These are phyloP conservation scores for Hyphopichia fennica DNA, from an alignment of 1,139 yeast species.

Conservation along the genomic window DNA sequence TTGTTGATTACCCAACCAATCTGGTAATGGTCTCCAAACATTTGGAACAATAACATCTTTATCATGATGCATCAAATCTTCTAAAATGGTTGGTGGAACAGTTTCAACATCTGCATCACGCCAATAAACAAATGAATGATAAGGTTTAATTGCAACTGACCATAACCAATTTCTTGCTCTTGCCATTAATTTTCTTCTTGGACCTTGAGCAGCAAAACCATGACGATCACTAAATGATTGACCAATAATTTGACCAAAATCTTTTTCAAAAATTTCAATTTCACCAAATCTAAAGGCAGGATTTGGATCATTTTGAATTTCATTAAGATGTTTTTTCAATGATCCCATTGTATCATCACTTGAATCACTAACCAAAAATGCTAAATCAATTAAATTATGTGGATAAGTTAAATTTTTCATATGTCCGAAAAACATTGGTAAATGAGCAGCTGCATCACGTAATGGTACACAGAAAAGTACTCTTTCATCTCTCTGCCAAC, in stretches of 20 bases:
- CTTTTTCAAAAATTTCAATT: conserved; percentile 55
- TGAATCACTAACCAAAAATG: conserved; percentile 58
- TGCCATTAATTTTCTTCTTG: conserved; percentile 54
- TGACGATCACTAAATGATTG: conserved; percentile 54
- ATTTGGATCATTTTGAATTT: conserved; percentile 45
- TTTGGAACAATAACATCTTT: conserved; percentile 69
- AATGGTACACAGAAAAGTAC: conserved; percentile 59
- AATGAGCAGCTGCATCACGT: conserved; percentile 62
- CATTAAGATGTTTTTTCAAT: conserved; percentile 40
- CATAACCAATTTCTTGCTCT: conserved; percentile 56
- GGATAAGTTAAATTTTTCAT: conserved; percentile 59
- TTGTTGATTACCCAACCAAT: conserved; percentile 85
- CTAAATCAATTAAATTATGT: conserved; percentile 55
- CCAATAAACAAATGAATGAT: conserved; percentile 56
- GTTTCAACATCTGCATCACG: conserved; percentile 58
- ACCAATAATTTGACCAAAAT: conserved; percentile 53
- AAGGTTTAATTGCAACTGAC: conserved; percentile 52
- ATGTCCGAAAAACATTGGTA: conserved; percentile 62
- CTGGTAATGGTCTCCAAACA: conserved; percentile 91
- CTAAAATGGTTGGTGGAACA: conserved; percentile 50
- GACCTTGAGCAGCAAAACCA: conserved; percentile 57
- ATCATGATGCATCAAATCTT: conserved; percentile 55
- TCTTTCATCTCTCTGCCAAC: conserved; percentile 56
- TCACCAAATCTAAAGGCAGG: conserved; percentile 49
- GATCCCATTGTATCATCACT: conserved; percentile 58